Evolutionary conservation across 2,329 filamentous ascomycete genomes (phyloP), one percentile per base, ranked within the genome.

Genomic region (Verticillium dahliae): DNA sequence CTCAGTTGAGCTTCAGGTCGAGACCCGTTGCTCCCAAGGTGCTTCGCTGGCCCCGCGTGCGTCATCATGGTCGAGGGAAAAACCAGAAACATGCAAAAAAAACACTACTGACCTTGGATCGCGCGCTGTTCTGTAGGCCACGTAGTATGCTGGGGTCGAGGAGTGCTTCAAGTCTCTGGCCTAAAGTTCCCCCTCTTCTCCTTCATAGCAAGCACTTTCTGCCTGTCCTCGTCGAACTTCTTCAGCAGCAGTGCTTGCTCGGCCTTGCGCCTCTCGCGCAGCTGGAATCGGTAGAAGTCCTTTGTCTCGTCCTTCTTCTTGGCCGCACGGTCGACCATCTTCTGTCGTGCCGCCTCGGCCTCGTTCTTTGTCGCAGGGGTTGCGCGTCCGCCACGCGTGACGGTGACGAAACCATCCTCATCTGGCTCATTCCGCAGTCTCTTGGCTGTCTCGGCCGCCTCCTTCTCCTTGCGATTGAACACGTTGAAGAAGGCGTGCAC

Each of bases 401-500:
- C 95, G 3, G 93, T 98, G 57, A 98, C 84, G 73, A 99, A 99
- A 1, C 95, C 95, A 74, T 99, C 95, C 70, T 92, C 93, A 73
- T 99, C 95, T 0, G 94, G 92, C 69, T 92, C 88, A 67, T 90
- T 89, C 63, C 91, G 86, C 64, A 89, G 78, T 61, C 84, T 78
- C 76, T 85, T 87, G 71, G 77, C 89, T 71, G 80, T 82, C 76
- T 78, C 87, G 66, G 70, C 82, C 67, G 80, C 88, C 75, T 80
- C 88, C 76, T 74, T 86, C 80, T 84, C 90, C 77, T 80, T 91
- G 77, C 71, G 84, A 77, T 81, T 90, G 78, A 92, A 98, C n/a
- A 87, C 81, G 27, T 85, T 83, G 82, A 98, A 96, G 79, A 92
- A 98, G 39, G 88, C 86, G 70, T 97, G 92, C 31, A 97, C 89